Evolutionary conservation across 179 eudicot genomes (phyloP).

Genomic region (Spinacia oleracea): DNA sequence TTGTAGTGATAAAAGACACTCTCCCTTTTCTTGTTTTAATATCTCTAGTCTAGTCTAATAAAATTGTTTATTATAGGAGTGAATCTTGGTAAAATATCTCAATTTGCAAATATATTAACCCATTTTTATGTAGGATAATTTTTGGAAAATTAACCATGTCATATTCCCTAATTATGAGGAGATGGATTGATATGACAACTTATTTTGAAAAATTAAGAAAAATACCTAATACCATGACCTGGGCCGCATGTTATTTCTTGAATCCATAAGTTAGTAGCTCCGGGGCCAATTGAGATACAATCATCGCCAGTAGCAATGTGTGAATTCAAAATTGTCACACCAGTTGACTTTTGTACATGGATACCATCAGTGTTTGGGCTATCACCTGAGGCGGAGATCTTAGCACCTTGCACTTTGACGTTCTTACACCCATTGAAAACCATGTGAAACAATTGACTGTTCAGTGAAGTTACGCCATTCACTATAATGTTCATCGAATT

Average conservation of each 20-base stretch:
- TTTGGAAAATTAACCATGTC: no score
- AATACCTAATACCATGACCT: conserved; percentile 63
- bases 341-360: conserved; percentile 36
- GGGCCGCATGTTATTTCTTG: conserved; percentile 60
- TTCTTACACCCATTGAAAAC: conserved; percentile 35
- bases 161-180: no score
- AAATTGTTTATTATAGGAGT: no score
- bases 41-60: no score
- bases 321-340: conserved; percentile 39
- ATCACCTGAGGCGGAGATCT: conserved; percentile 37
- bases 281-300: conserved; percentile 37
- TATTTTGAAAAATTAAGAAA: no score
- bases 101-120: no score
- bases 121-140: no score
- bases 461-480: conserved; percentile 31
- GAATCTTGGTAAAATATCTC: no score
- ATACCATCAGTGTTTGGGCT: conserved; percentile 81
- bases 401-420: conserved; percentile 32
- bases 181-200: no score
- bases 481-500: conserved; percentile 35
- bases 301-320: conserved; percentile 39
- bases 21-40: no score
- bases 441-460: conserved; percentile 39
- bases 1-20: no score
- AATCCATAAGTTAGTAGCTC: conserved; percentile 48